Base-by-base conservation (phyloP, 495 filamentous ascomycete genomes). In the Xylona heveae region DNA sequence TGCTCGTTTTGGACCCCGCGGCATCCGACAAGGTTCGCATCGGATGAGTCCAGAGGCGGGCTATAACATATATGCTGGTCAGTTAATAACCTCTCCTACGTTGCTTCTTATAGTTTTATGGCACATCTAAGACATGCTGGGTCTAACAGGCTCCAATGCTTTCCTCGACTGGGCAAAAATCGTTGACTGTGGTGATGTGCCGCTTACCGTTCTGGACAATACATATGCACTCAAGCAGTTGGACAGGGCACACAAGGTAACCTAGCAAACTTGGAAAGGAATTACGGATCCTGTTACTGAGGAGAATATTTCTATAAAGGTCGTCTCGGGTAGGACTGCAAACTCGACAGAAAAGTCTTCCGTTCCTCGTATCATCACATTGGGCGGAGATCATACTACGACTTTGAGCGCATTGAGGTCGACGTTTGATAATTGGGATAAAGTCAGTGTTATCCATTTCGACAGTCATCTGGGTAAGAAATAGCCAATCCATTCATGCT, bases 331-430 rank as follows among this genome's bases (percentile, higher is more conserved):
- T n/a, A 46, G 44, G 14, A 35, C 10, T 20, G 33, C 33, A 17
- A 31, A 35, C 28, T 9, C 33, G 5, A 35, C 13, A 2, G 20
- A 12, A 5, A 19, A 26, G 17, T 26, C 13, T 16, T 20, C 22
- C n/a, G 23, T 35, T 5, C 61, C 61, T 12, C 45, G 61, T 5
- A 63, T 66, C 34, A 49, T 64, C 24, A 55, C 53, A 1, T 41
- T 65, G 0, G 60, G 61, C 4, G 61, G 60, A 12, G 59, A 66
- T 39, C 61, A 66, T 43, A 64, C 61, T 6, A 65, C 60, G 1
- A 64, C 60, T 0, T 40, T 64, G 9, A 49, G 60, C 1, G 58
- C 59, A 2, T 38, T 64, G 42, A 35, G 61, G 23, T 60, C 57
- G 5, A 54, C 57, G 6, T 42, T 52, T 35, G 29, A 54, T 9